A percentile compares a stretch with the other conserved stretches of the same genome.
Conservation (phyloP, 2,329 filamentous ascomycete species). For the Aspergillus sp. region DNA sequence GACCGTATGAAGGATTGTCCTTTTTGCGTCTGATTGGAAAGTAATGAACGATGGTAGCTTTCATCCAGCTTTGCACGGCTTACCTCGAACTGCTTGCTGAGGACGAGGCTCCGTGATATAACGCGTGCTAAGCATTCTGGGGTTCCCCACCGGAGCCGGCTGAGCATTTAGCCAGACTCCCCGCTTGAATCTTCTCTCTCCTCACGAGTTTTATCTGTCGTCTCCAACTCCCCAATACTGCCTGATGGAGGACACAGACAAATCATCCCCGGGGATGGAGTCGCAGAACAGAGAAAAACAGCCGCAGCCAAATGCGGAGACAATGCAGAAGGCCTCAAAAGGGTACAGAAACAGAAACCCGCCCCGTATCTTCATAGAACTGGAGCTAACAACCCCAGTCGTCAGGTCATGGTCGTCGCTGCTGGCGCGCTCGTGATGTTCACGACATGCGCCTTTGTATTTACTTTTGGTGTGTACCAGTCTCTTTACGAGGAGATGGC, state of each 20-base stretch:
- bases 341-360: neutral
- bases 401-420: conserved; percentile 14
- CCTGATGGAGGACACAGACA: neutral
- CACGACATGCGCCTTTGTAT: conserved; percentile 39
- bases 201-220: neutral
- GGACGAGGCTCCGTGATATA: too few species aligned
- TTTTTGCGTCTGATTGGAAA: too few species aligned
- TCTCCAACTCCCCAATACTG: neutral
- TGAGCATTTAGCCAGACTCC: conserved; percentile 3
- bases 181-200: neutral
- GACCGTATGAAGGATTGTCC: too few species aligned
- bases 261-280: neutral
- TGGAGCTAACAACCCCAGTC: neutral
- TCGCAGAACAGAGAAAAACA: too few species aligned
- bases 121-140: neutral
- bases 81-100: too few species aligned
- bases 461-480: conserved; percentile 45
- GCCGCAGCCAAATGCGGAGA: too few species aligned
- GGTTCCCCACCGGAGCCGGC: neutral
- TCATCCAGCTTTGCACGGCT: too few species aligned
- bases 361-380: neutral
- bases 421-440: conserved; percentile 32
- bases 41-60: too few species aligned
- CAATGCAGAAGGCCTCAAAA: neutral
- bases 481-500: conserved; percentile 39